phyloP scores from a whole-genome alignment of 345 rosid genomes.

The Hibiscus mutabilis region DNA sequence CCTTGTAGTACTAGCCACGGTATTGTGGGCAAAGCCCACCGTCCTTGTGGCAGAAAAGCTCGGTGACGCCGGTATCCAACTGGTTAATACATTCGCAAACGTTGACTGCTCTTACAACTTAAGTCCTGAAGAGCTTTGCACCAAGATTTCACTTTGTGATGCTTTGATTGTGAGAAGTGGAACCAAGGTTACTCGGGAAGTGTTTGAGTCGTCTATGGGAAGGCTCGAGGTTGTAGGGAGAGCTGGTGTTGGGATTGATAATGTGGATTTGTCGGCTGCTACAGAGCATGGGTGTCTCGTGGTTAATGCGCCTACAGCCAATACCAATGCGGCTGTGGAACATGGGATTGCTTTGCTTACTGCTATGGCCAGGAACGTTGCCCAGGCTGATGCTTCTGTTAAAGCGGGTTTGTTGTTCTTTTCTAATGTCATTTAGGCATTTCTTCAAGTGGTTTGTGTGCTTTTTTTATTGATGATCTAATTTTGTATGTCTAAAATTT shows the following conservation, averaged over 20 bases:
- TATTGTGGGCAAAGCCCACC: constrained; percentile 31
- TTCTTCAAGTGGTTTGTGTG: constrained; percentile 12
- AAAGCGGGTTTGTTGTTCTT: constrained; percentile 39
- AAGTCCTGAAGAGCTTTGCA: constrained; percentile 44
- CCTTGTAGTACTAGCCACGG: background rate
- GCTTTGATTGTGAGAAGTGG: constrained; percentile 53
- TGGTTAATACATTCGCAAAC: constrained; percentile 33
- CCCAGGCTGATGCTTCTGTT: constrained; percentile 51
- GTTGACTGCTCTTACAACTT: constrained; percentile 52
- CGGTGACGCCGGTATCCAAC: constrained; percentile 34
- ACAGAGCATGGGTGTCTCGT: constrained; percentile 54
- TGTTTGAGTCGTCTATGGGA: constrained; percentile 45
- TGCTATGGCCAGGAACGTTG: constrained; percentile 46
- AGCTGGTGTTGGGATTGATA: constrained; percentile 56
- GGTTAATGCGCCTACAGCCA: constrained; percentile 51
- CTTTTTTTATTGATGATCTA: too few species aligned
- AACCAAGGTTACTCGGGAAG: constrained; percentile 42
- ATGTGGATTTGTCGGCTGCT: constrained; percentile 49
- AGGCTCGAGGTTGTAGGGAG: constrained; percentile 52
- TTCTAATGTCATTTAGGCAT: background rate
- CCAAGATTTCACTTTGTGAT: constrained; percentile 50
- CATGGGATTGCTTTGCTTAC: constrained; percentile 48
- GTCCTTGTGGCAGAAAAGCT: constrained; percentile 51
- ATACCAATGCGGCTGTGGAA: constrained; percentile 50
- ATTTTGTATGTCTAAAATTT: too few species aligned